phyloP scores from a whole-genome alignment of 805 yeast species.

The Myxozyma neglecta region DNA sequence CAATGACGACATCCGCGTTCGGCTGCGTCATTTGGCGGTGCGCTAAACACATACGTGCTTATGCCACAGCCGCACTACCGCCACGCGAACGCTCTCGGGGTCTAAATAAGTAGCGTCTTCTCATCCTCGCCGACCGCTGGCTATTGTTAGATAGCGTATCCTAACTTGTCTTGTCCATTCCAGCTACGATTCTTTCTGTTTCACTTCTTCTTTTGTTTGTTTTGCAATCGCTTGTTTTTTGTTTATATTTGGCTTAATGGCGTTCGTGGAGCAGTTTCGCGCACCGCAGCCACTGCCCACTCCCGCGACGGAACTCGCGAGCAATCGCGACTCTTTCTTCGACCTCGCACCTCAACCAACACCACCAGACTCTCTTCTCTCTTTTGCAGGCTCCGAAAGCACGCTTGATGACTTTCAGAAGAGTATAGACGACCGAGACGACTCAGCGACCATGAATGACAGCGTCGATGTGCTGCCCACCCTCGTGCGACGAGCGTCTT shows the following conservation, averaged over 20 bases:
- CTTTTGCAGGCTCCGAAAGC: neutral
- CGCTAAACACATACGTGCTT: neutral
- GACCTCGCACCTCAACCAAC: neutral
- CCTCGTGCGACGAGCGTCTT: neutral
- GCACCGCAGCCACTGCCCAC: constrained; percentile 4
- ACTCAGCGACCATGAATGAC: neutral
- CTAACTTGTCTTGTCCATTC: neutral
- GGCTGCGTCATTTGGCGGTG: neutral
- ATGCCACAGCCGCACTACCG: neutral
- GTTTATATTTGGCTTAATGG: neutral
- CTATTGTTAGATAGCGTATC: neutral
- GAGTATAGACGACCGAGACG: neutral
- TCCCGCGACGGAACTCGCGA: neutral
- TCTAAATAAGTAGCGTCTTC: neutral
- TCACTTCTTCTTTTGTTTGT: neutral
- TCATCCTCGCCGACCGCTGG: too few species aligned
- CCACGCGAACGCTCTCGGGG: neutral
- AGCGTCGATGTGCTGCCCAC: neutral
- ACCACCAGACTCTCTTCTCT: constrained; percentile 3
- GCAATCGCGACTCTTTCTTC: constrained; percentile 1
- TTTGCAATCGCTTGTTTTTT: neutral
- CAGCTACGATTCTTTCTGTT: neutral
- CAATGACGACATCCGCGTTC: constrained; percentile 1
- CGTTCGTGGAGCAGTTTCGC: neutral
- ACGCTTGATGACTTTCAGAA: neutral